Evolutionary conservation across 352 stramenopile genomes (phyloP).

Genomic region (Pythium brassicae): DNA sequence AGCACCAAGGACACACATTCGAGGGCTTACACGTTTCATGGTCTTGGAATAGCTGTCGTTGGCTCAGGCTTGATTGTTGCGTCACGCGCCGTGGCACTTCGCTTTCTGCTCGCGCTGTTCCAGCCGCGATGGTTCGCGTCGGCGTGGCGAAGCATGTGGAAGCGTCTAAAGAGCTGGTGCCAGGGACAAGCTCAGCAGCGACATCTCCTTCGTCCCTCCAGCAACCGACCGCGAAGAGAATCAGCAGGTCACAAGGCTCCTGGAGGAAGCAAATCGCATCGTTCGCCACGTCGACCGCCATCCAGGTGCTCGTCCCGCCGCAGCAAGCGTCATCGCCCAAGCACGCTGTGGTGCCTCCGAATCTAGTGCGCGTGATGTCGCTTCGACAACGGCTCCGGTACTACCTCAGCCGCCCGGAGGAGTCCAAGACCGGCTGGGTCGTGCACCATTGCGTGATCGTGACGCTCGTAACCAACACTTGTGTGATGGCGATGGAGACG

Average conservation of each 20-base stretch:
- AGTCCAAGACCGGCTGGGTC: conserved; percentile 33
- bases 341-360: not conserved
- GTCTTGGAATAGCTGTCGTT: too few relatives aligned
- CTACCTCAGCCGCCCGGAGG: conserved; percentile 35
- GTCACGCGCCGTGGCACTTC: not conserved
- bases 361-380: conserved; percentile 27
- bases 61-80: not conserved
- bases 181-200: not conserved
- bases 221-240: not conserved
- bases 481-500: conserved; percentile 34
- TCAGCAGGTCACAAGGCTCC: not conserved
- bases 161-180: not conserved
- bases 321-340: not conserved
- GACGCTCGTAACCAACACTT: conserved; percentile 28
- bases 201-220: not conserved
- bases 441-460: conserved; percentile 34
- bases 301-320: conserved; percentile 1
- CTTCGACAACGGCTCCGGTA: conserved; percentile 25
- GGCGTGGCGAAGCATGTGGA: not conserved
- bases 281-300: not conserved
- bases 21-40: too few relatives aligned
- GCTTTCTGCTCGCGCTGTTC: not conserved
- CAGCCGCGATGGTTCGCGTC: conserved; percentile 8
- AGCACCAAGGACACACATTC: too few relatives aligned
- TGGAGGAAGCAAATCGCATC: not conserved